A percentile compares a stretch with the other conserved stretches of the same genome.
These are phyloP conservation scores for Spergularia bocconei DNA, from an alignment of 148 eudicot species.

Conservation along the genomic window DNA sequence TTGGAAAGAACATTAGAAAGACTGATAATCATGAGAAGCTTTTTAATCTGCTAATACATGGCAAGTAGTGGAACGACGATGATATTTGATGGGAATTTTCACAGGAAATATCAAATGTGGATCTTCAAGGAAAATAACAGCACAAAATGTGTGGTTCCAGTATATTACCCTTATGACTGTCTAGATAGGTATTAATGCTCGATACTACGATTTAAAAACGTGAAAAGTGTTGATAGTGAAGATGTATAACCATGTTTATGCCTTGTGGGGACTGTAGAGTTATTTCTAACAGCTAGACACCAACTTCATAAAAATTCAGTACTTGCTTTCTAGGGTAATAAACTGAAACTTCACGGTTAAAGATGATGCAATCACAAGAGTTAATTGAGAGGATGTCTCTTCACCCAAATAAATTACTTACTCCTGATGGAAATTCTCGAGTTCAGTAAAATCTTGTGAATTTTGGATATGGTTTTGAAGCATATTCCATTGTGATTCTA, in stretches of 20 bases:
- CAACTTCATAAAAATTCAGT: background rate
- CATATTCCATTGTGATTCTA: conserved; percentile 98
- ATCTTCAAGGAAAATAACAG: background rate
- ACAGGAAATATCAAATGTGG: background rate
- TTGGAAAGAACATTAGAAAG: no score
- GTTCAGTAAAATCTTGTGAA: conserved; percentile 90
- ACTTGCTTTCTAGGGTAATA: background rate
- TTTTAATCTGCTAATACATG: no score
- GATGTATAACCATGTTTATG: background rate
- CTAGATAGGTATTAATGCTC: background rate
- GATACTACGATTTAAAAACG: background rate
- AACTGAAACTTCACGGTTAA: background rate
- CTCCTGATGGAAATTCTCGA: conserved; percentile 94
- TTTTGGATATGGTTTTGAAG: conserved; percentile 83
- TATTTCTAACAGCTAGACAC: background rate
- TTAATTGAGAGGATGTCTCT: conserved; percentile 2
- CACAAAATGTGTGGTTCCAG: background rate
- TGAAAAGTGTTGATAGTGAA: background rate
- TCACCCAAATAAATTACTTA: conserved; percentile 37
- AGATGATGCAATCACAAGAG: background rate
- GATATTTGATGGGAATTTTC: no score
- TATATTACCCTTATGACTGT: background rate
- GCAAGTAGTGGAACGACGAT: no score
- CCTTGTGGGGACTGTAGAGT: background rate
- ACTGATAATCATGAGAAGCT: no score